Conservation (phyloP, 2,329 filamentous ascomycete genomes). For the Ophiostoma piceae region DNA sequence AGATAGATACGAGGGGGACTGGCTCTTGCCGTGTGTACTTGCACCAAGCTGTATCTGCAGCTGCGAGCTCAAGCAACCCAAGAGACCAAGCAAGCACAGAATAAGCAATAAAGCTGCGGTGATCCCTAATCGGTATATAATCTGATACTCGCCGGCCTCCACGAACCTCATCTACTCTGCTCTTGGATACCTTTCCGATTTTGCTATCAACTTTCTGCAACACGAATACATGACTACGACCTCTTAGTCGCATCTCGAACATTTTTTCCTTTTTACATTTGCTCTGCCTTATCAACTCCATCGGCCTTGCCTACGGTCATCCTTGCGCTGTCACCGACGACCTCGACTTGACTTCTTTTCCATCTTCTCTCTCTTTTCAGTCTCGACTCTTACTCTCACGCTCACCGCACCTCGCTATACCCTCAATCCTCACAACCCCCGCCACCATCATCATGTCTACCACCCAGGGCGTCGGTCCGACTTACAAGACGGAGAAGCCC, state of each 20-base stretch:
- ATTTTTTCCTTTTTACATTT: background rate
- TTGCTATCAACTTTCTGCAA: background rate
- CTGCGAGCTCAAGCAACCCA: background rate
- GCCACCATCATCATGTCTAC: conserved; percentile 35
- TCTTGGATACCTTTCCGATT: background rate
- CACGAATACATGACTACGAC: background rate
- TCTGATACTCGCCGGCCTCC: background rate
- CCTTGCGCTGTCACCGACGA: background rate
- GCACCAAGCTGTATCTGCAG: background rate
- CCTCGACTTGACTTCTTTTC: conserved; percentile 14
- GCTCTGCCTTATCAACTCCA: background rate
- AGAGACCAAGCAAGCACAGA: background rate
- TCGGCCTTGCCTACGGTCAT: conserved; percentile 1
- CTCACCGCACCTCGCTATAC: conserved; percentile 33
- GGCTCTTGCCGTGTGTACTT: background rate
- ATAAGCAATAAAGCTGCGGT: background rate
- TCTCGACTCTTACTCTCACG: background rate
- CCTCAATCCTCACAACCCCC: conserved; percentile 28
- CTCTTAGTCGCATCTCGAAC: conserved; percentile 2
- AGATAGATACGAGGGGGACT: background rate
- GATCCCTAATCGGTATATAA: background rate
- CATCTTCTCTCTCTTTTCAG: background rate
- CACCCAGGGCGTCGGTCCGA: conserved; percentile 68
- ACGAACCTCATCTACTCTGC: background rate
- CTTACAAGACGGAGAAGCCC: conserved; percentile 72